These are phyloP conservation scores for Cercospora brassicicola DNA, from an alignment of 2,329 filamentous ascomycete species.

Conservation along the genomic window DNA sequence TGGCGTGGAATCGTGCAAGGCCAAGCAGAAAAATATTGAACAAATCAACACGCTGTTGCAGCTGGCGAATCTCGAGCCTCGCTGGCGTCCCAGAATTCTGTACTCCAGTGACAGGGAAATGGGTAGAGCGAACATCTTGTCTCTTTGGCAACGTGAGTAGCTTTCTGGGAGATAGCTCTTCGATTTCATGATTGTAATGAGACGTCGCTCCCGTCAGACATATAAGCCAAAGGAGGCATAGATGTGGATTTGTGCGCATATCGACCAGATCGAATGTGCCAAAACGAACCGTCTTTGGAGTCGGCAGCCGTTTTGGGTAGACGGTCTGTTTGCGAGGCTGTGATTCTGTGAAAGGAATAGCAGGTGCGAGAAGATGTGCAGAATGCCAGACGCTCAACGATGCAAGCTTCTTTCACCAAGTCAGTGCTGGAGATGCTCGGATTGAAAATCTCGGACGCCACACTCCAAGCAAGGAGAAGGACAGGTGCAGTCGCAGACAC, in stretches of 20 bases:
- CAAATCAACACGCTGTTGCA: constrained; percentile 62
- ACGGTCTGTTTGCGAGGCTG: neutral
- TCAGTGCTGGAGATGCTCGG: neutral
- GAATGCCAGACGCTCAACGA: neutral
- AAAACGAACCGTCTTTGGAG: neutral
- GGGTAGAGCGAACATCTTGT: constrained; percentile 23
- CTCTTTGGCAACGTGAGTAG: constrained; percentile 3
- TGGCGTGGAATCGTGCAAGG: constrained; percentile 69
- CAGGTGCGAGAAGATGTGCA: neutral
- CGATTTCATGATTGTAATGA: constrained; percentile 19
- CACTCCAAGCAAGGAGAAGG: neutral
- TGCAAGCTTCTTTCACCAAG: neutral
- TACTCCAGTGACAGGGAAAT: constrained; percentile 37
- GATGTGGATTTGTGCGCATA: neutral
- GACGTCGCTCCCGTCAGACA: constrained; percentile 10
- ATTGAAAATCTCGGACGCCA: neutral
- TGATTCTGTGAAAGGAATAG: neutral
- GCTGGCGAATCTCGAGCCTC: constrained; percentile 67
- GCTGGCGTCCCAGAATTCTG: constrained; percentile 37
- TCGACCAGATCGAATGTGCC: neutral
- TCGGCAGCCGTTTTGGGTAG: neutral
- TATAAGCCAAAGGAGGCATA: neutral
- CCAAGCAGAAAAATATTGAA: constrained; percentile 78
- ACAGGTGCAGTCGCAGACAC: neutral
- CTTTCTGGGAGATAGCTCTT: constrained; percentile 15